Evolutionary conservation across 768 basidiomycete genomes (phyloP).

Genomic region (Lactarius trivialis): DNA sequence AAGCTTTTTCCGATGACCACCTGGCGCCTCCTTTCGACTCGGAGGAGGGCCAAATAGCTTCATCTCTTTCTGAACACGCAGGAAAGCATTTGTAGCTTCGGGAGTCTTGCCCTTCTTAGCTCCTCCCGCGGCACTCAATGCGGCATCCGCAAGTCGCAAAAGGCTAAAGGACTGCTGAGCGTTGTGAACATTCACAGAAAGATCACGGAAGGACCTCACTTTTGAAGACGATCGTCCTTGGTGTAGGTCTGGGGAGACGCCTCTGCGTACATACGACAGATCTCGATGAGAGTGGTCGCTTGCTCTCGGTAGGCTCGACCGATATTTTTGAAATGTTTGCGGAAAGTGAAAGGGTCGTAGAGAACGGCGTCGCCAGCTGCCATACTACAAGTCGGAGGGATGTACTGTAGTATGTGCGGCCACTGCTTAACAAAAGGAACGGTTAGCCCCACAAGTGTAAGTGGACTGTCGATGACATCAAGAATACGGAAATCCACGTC

Average conservation of each 20-base stretch:
- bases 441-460: neutral
- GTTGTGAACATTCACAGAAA: neutral
- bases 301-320: neutral
- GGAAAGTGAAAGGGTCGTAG: neutral
- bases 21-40: neutral
- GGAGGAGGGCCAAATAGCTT: neutral
- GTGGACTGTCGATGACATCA: neutral
- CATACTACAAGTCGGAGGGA: neutral
- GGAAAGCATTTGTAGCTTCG: neutral
- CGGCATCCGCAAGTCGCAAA: neutral
- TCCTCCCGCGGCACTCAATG: neutral
- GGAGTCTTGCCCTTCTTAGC: neutral
- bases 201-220: neutral
- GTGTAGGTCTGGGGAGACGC: neutral
- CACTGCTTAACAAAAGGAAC: neutral
- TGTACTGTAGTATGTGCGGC: too few relatives aligned
- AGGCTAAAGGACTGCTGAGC: neutral
- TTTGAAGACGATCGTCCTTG: neutral
- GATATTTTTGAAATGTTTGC: neutral
- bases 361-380: neutral
- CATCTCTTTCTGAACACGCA: neutral
- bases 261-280: neutral
- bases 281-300: neutral
- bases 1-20: neutral
- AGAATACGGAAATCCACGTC: neutral